These are phyloP conservation scores for Botryosphaeria agaves DNA, from an alignment of 2,329 filamentous ascomycete genomes.

Conservation along the genomic window DNA sequence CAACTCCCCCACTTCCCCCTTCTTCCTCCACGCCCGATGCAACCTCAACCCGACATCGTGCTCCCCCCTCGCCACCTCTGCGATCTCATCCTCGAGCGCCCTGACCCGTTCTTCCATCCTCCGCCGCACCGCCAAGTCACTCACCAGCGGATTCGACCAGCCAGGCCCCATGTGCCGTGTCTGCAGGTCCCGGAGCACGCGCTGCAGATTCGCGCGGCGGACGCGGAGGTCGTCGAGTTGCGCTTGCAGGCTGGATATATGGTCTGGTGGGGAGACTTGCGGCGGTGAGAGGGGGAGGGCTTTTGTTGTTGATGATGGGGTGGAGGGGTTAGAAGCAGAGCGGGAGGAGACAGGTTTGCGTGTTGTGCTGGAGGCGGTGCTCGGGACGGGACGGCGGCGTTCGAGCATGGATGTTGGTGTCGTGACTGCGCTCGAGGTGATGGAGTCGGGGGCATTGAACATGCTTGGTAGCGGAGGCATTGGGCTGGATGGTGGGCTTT, in stretches of 20 bases:
- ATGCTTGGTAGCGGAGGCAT: conserved; percentile 17
- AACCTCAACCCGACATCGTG: conserved; percentile 22
- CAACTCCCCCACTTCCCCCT: conserved; percentile 14
- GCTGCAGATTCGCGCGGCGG: conserved; percentile 18
- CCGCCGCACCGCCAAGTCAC: conserved; percentile 16
- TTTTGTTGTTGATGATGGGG: conserved; percentile 7
- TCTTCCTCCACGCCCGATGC: conserved; percentile 20
- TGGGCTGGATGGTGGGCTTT: conserved; percentile 24
- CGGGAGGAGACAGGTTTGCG: conserved; percentile 12
- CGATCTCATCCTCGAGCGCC: conserved; percentile 18
- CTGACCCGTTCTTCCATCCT: conserved; percentile 17
- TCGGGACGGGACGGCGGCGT: conserved; percentile 14
- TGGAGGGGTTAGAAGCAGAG: conserved; percentile 4
- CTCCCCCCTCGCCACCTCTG: conserved; percentile 18
- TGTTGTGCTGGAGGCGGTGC: conserved; percentile 2
- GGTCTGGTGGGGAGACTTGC: conserved; percentile 15
- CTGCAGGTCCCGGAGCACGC: conserved; percentile 15
- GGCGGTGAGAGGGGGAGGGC: conserved; percentile 20
- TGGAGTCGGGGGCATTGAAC: conserved; percentile 7
- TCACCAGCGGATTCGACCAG: conserved; percentile 20
- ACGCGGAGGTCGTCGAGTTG: conserved; percentile 20
- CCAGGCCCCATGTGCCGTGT: conserved; percentile 15
- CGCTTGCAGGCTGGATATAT: conserved; percentile 18
- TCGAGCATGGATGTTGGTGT: conserved; percentile 12
- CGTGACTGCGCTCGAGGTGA: no score